Evolutionary conservation across 2,329 filamentous ascomycete species (phyloP), one percentile per base, ranked within the genome.

Genomic region (Penicillium sp.): DNA sequence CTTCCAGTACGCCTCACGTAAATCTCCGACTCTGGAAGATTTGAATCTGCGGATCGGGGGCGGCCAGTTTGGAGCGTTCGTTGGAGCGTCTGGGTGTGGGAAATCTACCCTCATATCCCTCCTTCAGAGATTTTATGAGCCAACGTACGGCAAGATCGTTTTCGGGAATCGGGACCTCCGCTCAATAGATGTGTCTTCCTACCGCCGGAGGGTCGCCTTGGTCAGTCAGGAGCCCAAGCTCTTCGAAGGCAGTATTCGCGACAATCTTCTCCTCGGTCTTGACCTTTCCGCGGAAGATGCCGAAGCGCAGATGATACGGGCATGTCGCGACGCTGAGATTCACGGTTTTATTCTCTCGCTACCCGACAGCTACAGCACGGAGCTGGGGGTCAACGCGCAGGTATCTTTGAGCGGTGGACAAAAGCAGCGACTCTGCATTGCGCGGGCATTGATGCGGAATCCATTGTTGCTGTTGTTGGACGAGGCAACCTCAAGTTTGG

Each of bases 1-100:
- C 19, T 91, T 92, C 69, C 78, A 87, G 1, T 91, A 92, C 67
- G 88, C 88, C 8, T 83, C 87, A 15, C 83, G 88, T 0, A 41
- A 8, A 41, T 41, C 35, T 15, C 35, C 35, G 17, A 41, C 35
- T 5, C 35, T 41, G 15, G 13, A 41, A 15, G 35, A 41, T 41
- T 15, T 41, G 35, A 41, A 15, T 15, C 35, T 41, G 13, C 35
- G 35, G 11, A 41, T 41, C 35, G 13, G 15, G 11, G 11, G 35
- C 35, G 35, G 35, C 5, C 9, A 41, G 35, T 41, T 41, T 15
- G 35, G 17, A 13, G 35, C 35, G 13, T 41, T 41, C 11, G 35
- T 41, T 15, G 35, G 35, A 15, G 11, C 35, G 13, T 41, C 35
- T 41, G 35, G 35, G 35, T 41, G 35, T 41, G 35, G 35, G 15